These are phyloP conservation scores for Ramalina intermedia DNA, from an alignment of 495 filamentous ascomycete genomes.

Conservation along the genomic window DNA sequence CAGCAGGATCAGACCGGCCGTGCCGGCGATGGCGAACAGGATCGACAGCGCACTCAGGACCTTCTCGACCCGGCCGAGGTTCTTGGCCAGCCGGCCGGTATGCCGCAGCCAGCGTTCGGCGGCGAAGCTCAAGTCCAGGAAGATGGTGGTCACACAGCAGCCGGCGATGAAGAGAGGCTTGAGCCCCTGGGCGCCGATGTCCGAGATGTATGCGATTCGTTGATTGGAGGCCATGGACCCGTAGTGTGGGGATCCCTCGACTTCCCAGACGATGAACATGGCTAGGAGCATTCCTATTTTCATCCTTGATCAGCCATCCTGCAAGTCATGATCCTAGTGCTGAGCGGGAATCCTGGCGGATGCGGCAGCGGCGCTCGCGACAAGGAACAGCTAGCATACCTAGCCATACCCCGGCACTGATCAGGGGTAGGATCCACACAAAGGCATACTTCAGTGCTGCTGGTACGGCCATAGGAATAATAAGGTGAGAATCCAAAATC, in stretches of 20 bases:
- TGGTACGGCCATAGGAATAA: constrained; percentile 8
- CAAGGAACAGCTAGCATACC: constrained; percentile 24
- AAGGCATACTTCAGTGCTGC: constrained; percentile 18
- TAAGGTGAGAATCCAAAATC: neutral
- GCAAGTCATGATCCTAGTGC: too few relatives aligned
- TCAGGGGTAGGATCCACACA: constrained; percentile 64
- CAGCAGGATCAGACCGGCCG: constrained; percentile 63
- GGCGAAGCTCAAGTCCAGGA: constrained; percentile 69
- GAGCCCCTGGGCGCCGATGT: constrained; percentile 58
- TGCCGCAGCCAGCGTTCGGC: constrained; percentile 76
- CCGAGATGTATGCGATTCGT: constrained; percentile 29
- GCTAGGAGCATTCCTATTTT: constrained; percentile 45
- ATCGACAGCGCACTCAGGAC: constrained; percentile 53
- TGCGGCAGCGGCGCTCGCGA: too few relatives aligned
- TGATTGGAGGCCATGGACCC: neutral
- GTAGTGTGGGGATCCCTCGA: constrained; percentile 25
- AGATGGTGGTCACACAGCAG: constrained; percentile 62
- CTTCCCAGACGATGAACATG: constrained; percentile 58
- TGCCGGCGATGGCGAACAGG: constrained; percentile 60
- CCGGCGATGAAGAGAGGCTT: constrained; percentile 85
- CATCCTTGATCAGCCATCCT: neutral
- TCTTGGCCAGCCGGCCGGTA: constrained; percentile 53
- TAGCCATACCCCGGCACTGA: constrained; percentile 71
- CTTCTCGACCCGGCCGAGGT: constrained; percentile 54
- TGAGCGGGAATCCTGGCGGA: too few relatives aligned